A percentile compares a stretch with the other conserved stretches of the same genome.
phyloP scores from a whole-genome alignment of 345 rosid genomes.

The Adansonia digitata region DNA sequence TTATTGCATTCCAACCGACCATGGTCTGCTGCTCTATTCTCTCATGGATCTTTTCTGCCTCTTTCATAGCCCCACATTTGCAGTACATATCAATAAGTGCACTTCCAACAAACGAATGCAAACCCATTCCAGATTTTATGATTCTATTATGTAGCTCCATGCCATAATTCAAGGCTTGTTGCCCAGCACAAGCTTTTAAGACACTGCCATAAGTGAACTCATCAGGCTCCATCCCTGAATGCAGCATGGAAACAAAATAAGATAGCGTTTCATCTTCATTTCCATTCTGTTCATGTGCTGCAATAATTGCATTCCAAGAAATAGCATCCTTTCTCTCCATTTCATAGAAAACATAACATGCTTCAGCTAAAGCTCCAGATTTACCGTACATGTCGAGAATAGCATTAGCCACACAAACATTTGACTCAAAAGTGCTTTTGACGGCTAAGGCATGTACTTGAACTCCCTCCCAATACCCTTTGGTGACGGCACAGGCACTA shows the following conservation, averaged over 20 bases:
- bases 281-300: slow-evolving; percentile 81
- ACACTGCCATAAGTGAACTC: slow-evolving; percentile 92
- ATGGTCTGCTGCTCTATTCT: slow-evolving; percentile 44
- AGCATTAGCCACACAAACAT: slow-evolving; percentile 73
- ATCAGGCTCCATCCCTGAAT: slow-evolving; percentile 64
- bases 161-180: slow-evolving; percentile 50
- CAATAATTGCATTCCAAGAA: slow-evolving; percentile 90
- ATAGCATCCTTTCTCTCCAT: slow-evolving; percentile 76
- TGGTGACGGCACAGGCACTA: slow-evolving; percentile 70
- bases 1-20: slow-evolving; percentile 73
- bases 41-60: slow-evolving; percentile 62
- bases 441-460: slow-evolving; percentile 64
- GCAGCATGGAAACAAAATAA: slow-evolving; percentile 63
- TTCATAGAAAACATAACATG: slow-evolving; percentile 51
- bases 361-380: slow-evolving; percentile 70
- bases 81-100: slow-evolving; percentile 88
- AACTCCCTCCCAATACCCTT: slow-evolving; percentile 58
- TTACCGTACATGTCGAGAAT: slow-evolving; percentile 90
- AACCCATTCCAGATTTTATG: slow-evolving; percentile 69
- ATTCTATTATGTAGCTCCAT: slow-evolving; percentile 66
- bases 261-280: slow-evolving; percentile 47
- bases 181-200: slow-evolving; percentile 71
- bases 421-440: slow-evolving; percentile 43
- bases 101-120: slow-evolving; percentile 60
- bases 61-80: slow-evolving; percentile 69